Evolutionary conservation across 2,329 filamentous ascomycete genomes (phyloP), one percentile per base, ranked within the genome.

Genomic region (Colletotrichum brevisporum): DNA sequence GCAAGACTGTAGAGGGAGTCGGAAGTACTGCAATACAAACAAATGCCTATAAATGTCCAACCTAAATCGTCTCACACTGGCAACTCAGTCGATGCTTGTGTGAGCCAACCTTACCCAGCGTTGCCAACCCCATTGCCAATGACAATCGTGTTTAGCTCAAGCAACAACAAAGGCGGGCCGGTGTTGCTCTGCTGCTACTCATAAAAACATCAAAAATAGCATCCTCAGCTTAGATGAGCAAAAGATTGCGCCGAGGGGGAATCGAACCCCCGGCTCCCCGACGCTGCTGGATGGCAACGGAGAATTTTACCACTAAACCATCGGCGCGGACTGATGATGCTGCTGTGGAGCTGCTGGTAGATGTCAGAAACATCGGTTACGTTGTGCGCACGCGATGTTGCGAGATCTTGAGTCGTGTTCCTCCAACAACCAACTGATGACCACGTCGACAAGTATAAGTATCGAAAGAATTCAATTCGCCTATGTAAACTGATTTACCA

Each of bases 261-360:
- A 24, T 24, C 21, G 21, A 24, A 24, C 21, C 65, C 65, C 65
- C 61, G 61, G 66, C 66, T 68, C 66, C 66, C 61, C 66, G 66
- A 68, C 65, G 65, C 61, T 68, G 61, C 48, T 27, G 5, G 24
- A 45, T 68, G 65, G 65, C 65, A 68, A 68, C 65, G 61, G 65
- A 65, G 65, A 68, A 68, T 68, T 68, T 65, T 68, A 68, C 61
- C 54, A 68, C 65, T 68, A 68, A 68, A 68, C 65, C 65, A 68
- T 68, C 65, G 65, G 62, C 64, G 64, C 64, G 15, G 27, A 5
- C n/a, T 36, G 27, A 41, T n/a, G 5, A 45, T 5, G n/a, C 18
- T 3, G 26, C 1, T 16, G 48, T 65, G 60, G 41, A 27, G 0
- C 9, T 50, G 39, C 2, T 1, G 0, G 0, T 1, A 0, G 0